Evolutionary conservation across 225 moss, liverwort and hornwort species (phyloP), one percentile per base, ranked within the genome.

Genomic region (Marchantia polymorpha): DNA sequence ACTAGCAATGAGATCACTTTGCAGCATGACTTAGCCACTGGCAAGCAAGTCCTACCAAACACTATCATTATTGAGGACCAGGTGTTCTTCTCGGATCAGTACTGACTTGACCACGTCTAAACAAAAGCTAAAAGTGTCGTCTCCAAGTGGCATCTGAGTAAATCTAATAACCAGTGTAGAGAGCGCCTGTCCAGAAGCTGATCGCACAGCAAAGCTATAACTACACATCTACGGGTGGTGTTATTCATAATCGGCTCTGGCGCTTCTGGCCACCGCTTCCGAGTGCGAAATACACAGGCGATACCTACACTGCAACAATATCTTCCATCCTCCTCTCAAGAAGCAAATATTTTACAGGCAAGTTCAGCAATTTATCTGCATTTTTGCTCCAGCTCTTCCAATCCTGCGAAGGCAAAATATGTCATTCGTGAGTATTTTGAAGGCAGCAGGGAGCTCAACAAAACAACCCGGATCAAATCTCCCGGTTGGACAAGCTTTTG

Each of bases 331-430:
- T 80, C 73, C 60, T 80, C 80, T 47, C 72, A 49, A 64, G 80
- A 55, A 73, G 63, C 80, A 60, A 52, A 61, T 80, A 73, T 23
- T 73, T 78, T 78, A 79, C 80, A 80, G 25, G 73, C 50, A 72
- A 27, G 50, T 69, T 80, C 73, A 73, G 72, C 56, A 63, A 51
- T 69, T 49, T 48, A 23, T 80, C 80, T 80, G 60, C 58, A 49
- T 61, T 80, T 69, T 47, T 73, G 72, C 73, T 80, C 72, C 80
- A 69, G 67, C 78, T 79, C 79, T 79, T 79, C 71, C 79, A 56
- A 55, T 69, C 79, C 79, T 79, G 79, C 68, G 58, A 12, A 23
- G 3, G 23, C 22, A 3, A 64, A 48, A 48, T 46, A 49, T 71
- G 14, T 7, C 16, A 48, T 2, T 71, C 12, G 19, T 39, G 39